A percentile compares a stretch with the other conserved stretches of the same genome.
These are phyloP conservation scores for Chlamydomonas schloesseri DNA, from an alignment of 139 green algal genomes.

Conservation along the genomic window DNA sequence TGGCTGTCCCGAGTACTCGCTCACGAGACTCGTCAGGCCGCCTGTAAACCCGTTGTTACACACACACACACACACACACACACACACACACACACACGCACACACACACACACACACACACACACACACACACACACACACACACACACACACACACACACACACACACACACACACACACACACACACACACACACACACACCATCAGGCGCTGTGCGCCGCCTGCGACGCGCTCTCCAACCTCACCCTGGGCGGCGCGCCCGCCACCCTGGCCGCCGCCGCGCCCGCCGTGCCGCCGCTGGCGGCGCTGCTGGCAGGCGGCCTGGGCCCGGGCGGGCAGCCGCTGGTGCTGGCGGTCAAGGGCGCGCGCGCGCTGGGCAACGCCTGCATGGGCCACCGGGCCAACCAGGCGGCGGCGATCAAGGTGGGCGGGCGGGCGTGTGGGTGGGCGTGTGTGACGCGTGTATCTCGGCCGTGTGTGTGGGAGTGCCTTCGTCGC, in stretches of 20 bases:
- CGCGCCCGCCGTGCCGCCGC: not conserved
- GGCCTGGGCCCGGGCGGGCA: not conserved
- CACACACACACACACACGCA: too few relatives aligned
- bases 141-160: too few relatives aligned
- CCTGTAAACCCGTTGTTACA: too few relatives aligned
- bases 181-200: not conserved
- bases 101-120: too few relatives aligned
- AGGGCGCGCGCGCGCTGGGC: constrained; percentile 18
- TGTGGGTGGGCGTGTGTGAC: not conserved
- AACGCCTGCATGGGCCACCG: constrained; percentile 4
- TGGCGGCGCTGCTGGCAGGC: not conserved
- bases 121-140: too few relatives aligned
- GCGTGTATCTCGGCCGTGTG: too few relatives aligned
- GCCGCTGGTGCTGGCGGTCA: constrained; percentile 15
- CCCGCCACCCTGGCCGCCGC: not conserved
- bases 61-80: too few relatives aligned
- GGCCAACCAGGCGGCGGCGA: not conserved
- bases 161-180: too few relatives aligned
- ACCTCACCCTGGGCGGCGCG: not conserved
- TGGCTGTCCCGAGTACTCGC: too few relatives aligned
- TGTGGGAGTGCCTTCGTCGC: too few relatives aligned
- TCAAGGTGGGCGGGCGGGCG: not conserved
- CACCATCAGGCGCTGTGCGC: constrained; percentile 10
- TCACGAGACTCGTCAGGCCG: too few relatives aligned
- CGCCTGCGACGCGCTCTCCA: constrained; percentile 20